Percentiles rank a stretch among this genome's conserved stretches.
Conservation (phyloP, 2,329 filamentous ascomycete genomes). For the Chrysoporthe austroafricana region DNA sequence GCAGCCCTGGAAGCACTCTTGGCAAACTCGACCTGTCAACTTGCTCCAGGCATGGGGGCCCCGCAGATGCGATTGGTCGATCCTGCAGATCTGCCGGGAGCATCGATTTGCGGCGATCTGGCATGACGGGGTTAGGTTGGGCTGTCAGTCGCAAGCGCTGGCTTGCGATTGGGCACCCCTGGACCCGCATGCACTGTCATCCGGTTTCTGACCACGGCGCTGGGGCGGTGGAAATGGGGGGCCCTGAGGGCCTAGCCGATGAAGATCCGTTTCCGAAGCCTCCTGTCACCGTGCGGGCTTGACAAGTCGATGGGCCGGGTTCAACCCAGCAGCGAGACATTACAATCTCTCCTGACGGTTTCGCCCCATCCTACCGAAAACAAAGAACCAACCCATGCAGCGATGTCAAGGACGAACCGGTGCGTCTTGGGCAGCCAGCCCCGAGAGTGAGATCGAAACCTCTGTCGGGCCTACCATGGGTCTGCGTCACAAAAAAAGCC, state of each 20-base stretch:
- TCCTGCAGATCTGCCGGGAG: slow-evolving; percentile 30
- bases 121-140: slow-evolving; percentile 26
- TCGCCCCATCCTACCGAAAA: slow-evolving; percentile 22
- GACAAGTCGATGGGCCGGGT: slow-evolving; percentile 11
- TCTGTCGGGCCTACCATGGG: background rate
- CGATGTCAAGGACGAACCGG: background rate
- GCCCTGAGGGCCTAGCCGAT: slow-evolving; percentile 17
- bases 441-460: background rate
- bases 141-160: slow-evolving; percentile 29
- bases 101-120: slow-evolving; percentile 29
- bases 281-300: slow-evolving; percentile 27
- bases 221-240: slow-evolving; percentile 9
- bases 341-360: slow-evolving; percentile 12
- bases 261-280: slow-evolving; percentile 28
- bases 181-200: slow-evolving; percentile 28
- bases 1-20: slow-evolving; percentile 7
- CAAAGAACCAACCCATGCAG: background rate
- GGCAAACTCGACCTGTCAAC: slow-evolving; percentile 21
- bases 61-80: slow-evolving; percentile 27
- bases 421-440: background rate
- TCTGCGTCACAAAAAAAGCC: background rate
- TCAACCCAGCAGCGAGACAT: background rate
- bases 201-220: slow-evolving; percentile 28
- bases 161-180: slow-evolving; percentile 28
- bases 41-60: slow-evolving; percentile 14